phyloP scores from a whole-genome alignment of 495 filamentous ascomycete genomes.

The Penicillium maclennaniae region DNA sequence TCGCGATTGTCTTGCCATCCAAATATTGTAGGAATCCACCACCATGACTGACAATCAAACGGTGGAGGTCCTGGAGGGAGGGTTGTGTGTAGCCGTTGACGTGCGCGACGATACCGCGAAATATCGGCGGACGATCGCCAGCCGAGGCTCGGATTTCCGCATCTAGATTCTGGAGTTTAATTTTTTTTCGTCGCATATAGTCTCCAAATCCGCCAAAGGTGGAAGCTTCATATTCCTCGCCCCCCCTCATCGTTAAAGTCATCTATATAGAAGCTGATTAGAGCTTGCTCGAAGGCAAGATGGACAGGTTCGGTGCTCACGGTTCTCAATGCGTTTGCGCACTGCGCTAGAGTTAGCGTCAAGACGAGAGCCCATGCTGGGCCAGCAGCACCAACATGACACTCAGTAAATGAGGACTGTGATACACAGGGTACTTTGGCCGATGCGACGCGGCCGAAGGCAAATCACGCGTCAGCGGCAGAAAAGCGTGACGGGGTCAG shows the following conservation, averaged over 20 bases:
- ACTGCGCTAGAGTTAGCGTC: conserved; percentile 71
- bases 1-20: conserved; percentile 88
- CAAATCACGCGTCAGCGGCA: conserved; percentile 22
- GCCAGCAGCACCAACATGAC: conserved; percentile 23
- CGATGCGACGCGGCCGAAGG: conserved; percentile 6
- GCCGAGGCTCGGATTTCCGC: conserved; percentile 67
- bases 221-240: conserved; percentile 87
- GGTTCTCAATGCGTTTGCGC: conserved; percentile 80
- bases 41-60: conserved; percentile 81
- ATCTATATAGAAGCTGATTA: conserved; percentile 36
- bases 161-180: conserved; percentile 93
- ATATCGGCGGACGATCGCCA: conserved; percentile 71
- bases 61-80: conserved; percentile 79
- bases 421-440: not conserved
- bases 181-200: conserved; percentile 90
- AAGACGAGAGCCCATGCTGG: conserved; percentile 74
- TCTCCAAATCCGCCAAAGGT: conserved; percentile 84
- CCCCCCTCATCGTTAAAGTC: conserved; percentile 63
- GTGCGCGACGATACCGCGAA: conserved; percentile 82
- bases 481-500: conserved; percentile 16
- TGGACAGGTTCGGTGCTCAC: conserved; percentile 25
- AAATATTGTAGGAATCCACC: conserved; percentile 92
- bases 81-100: conserved; percentile 94
- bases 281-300: not conserved
- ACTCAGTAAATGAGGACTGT: conserved; percentile 2